These are phyloP conservation scores for Prunus mume DNA, from an alignment of 306 rosid genomes.

Conservation along the genomic window DNA sequence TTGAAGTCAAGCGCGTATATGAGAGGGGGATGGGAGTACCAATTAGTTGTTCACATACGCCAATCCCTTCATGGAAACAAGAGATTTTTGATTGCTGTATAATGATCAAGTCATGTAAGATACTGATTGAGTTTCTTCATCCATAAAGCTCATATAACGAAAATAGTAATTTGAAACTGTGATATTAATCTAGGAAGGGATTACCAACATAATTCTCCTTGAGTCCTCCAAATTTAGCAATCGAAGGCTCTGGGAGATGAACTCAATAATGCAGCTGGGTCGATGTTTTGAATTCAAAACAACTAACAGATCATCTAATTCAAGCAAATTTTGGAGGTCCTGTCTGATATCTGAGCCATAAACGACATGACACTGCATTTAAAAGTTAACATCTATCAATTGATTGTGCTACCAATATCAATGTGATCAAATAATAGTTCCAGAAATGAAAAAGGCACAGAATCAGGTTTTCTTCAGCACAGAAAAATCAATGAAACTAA, in stretches of 20 bases:
- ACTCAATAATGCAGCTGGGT: constrained; percentile 75
- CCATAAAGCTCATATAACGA: not conserved
- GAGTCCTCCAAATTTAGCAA: constrained; percentile 75
- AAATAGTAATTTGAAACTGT: not conserved
- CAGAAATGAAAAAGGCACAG: not conserved
- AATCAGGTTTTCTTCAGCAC: not conserved
- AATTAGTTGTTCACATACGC: constrained; percentile 77
- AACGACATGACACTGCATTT: constrained; percentile 73
- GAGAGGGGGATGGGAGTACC: constrained; percentile 94
- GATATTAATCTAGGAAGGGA: constrained; percentile 8
- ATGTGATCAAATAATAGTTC: not conserved
- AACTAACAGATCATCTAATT: constrained; percentile 60
- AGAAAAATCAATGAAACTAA: not conserved
- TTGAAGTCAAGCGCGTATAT: constrained; percentile 89
- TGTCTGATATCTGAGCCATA: constrained; percentile 56
- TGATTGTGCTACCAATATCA: constrained; percentile 22
- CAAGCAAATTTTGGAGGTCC: constrained; percentile 68
- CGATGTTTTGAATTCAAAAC: constrained; percentile 64
- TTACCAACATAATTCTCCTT: constrained; percentile 61
- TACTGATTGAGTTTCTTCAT: not conserved
- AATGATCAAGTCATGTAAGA: constrained; percentile 12
- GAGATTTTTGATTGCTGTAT: constrained; percentile 72
- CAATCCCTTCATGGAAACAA: constrained; percentile 84
- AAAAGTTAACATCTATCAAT: constrained; percentile 23
- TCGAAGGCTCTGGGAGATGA: constrained; percentile 67